Percentiles rank a stretch among this genome's conserved stretches.
Evolutionary conservation across 2,329 filamentous ascomycete genomes (phyloP).

Genomic region (Diplodia seriata): DNA sequence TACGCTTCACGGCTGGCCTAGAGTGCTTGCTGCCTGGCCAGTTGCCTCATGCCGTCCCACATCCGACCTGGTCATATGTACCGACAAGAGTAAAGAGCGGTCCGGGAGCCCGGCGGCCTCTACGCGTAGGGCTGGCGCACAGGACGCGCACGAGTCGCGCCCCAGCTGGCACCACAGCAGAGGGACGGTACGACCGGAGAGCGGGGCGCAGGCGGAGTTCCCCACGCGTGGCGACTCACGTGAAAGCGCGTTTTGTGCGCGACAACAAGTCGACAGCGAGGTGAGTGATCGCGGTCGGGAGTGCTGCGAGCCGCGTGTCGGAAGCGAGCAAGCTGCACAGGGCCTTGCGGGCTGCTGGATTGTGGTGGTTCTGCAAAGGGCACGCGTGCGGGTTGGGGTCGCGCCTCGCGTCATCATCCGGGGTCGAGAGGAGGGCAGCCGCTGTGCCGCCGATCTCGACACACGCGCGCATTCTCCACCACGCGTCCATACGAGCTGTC

Average conservation of each 20-base stretch:
- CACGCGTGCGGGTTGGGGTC: background rate
- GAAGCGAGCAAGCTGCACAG: background rate
- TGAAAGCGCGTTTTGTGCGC: slow-evolving; percentile 11
- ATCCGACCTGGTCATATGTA: slow-evolving; percentile 3
- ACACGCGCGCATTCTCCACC: slow-evolving; percentile 20
- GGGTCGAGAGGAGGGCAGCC: background rate
- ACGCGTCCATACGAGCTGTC: slow-evolving; percentile 15
- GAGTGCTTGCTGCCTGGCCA: slow-evolving; percentile 20
- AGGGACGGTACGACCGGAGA: background rate
- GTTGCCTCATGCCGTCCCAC: slow-evolving; percentile 13
- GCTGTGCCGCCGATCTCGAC: slow-evolving; percentile 7
- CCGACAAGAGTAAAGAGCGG: slow-evolving; percentile 8
- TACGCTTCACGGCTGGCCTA: slow-evolving; percentile 11
- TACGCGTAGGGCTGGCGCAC: slow-evolving; percentile 17
- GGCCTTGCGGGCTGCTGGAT: background rate
- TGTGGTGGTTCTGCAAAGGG: background rate
- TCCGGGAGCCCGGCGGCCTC: background rate
- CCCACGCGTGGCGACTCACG: slow-evolving; percentile 19
- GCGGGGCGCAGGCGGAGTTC: background rate
- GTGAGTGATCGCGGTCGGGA: background rate
- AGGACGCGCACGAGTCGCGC: slow-evolving; percentile 23
- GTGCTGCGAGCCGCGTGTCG: background rate
- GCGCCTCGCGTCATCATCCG: slow-evolving; percentile 14
- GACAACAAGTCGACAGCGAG: background rate
- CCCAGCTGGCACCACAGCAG: background rate